Evolutionary conservation across 2,329 filamentous ascomycete genomes (phyloP).

Genomic region (Alternaria tenuissima): DNA sequence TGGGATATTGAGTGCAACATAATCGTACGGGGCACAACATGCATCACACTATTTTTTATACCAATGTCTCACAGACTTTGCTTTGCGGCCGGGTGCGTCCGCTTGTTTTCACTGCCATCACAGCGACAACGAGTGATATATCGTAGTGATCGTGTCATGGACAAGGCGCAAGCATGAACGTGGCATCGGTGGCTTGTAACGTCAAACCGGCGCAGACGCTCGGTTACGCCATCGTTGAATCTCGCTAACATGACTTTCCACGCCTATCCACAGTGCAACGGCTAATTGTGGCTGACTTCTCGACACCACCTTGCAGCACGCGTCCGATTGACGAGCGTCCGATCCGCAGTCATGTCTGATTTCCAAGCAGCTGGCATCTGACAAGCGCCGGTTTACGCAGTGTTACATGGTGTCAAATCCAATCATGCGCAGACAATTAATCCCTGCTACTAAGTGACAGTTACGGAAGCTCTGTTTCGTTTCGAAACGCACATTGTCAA

Average conservation of each 20-base stretch:
- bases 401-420: conserved; percentile 13
- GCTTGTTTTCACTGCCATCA: conserved; percentile 23
- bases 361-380: conserved; percentile 13
- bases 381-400: conserved; percentile 12
- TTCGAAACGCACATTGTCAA: conserved; percentile 15
- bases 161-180: conserved; percentile 9
- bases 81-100: conserved; percentile 14
- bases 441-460: conserved; percentile 1
- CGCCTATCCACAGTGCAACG: conserved; percentile 2
- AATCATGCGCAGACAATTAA: conserved; percentile 2
- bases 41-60: conserved; percentile 23
- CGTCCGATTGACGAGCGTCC: conserved; percentile 13
- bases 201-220: conserved; percentile 34
- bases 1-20: conserved; percentile 21
- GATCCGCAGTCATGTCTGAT: conserved; percentile 10
- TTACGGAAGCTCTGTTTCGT: conserved; percentile 4
- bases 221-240: conserved; percentile 14
- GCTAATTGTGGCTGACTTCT: conserved; percentile 7
- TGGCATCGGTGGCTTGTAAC: conserved; percentile 40
- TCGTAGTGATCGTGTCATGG: conserved; percentile 13
- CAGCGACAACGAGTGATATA: conserved; percentile 15
- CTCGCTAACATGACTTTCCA: conserved; percentile 6
- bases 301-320: conserved; percentile 11
- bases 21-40: conserved; percentile 21
- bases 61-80: conserved; percentile 13